phyloP scores from a whole-genome alignment of 805 yeast species.

The Wilhelminamyces savonicus region DNA sequence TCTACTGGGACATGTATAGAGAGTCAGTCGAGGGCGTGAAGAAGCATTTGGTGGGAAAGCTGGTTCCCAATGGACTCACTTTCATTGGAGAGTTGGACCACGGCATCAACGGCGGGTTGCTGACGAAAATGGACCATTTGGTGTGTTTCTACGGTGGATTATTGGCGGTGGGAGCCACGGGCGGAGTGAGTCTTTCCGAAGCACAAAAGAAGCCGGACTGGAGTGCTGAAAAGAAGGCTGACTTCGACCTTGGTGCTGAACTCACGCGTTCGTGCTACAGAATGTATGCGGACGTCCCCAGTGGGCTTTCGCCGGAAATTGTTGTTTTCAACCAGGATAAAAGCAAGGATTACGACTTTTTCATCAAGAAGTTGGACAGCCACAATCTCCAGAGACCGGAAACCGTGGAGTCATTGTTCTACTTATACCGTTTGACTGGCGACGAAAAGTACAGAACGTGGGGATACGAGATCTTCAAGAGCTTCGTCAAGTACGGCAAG shows the following conservation, averaged over 20 bases:
- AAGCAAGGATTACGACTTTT: conserved; percentile 46
- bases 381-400: conserved; percentile 93
- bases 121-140: conserved; percentile 83
- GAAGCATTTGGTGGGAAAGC: conserved; percentile 52
- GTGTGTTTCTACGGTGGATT: conserved; percentile 91
- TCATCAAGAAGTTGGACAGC: conserved; percentile 61
- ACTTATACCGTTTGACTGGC: conserved; percentile 71
- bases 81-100: conserved; percentile 72
- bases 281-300: conserved; percentile 66
- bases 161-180: conserved; percentile 84
- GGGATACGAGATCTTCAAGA: conserved; percentile 82
- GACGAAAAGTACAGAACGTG: conserved; percentile 78
- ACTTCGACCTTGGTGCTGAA: conserved; percentile 66
- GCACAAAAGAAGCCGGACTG: conserved; percentile 55
- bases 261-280: conserved; percentile 76
- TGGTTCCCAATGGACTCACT: conserved; percentile 56
- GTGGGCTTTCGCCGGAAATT: conserved; percentile 87
- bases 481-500: conserved; percentile 55
- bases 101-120: conserved; percentile 57
- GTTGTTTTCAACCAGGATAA: conserved; percentile 68
- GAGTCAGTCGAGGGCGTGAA: conserved; percentile 75
- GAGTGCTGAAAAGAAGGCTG: conserved; percentile 53
- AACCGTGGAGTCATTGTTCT: conserved; percentile 83
- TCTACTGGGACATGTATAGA: conserved; percentile 70
- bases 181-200: conserved; percentile 50